Base-by-base conservation (phyloP, 805 yeast genomes). In the Candida sphagnicola region DNA sequence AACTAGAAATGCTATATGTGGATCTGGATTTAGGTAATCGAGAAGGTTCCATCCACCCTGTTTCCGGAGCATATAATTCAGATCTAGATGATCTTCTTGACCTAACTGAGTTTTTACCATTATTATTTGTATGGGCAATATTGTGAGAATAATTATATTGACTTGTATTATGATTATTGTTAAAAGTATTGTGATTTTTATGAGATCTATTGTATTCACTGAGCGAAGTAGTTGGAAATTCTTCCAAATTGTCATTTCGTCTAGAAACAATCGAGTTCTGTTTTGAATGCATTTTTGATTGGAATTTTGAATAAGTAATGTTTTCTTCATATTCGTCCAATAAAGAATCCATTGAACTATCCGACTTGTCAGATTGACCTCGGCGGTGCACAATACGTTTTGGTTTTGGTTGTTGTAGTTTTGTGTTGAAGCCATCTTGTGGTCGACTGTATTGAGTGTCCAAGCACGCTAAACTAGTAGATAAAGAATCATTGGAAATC, bases 21-120 rank as follows among this genome's bases (percentile, higher is more conserved):
- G 63, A 57, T 42, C 59, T 44, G 8, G 61, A 46, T 33, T 53
- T 54, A 2, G 54, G 41, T 4, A 47, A 29, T 17, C 31, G 31
- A 12, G 38, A 42, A 3, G 78, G 72, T 38, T 74, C 79, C 78
- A 75, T 74, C 80, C 80, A 75, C 39, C 66, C 70, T 14, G 70
- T 62, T 31, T 71, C 77, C 11, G 70, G 56, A 2, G 61, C 53
- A 47, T 73, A 67, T 30, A 70, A 49, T 23, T 68, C 73, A 47
- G 72, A 66, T 29, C 57, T 49, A 4, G 72, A 63, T 4, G 72
- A 65, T 37, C 65, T 47, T 17, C 70, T 43, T 3, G 72, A 65
- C 18, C 61, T 50, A 11, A 31, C 45, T 11, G 24, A 33, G n/a
- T 33, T 33, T 14, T 23, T 33, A n/a, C 23, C 28, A 33, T 33